These are phyloP conservation scores for Hirsutella minnesotensis DNA, from an alignment of 2,329 filamentous ascomycete species.

Conservation along the genomic window DNA sequence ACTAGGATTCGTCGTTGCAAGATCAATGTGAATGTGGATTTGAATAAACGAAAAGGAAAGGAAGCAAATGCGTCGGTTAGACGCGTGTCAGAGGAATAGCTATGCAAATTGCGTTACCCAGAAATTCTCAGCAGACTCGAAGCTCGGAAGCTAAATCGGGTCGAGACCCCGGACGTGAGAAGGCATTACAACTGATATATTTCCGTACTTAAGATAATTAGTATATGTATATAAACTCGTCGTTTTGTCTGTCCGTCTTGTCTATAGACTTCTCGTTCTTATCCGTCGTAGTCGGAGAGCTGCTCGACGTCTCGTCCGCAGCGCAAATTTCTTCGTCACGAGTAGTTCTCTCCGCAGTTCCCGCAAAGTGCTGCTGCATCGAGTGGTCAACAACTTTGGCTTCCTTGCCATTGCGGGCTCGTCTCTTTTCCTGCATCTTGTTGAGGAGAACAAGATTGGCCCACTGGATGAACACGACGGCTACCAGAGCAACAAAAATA, in stretches of 20 bases:
- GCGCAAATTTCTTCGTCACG: slow-evolving; percentile 4
- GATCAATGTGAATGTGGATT: no score
- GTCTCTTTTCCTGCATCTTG: slow-evolving; percentile 38
- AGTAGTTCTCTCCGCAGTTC: slow-evolving; percentile 2
- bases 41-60: no score
- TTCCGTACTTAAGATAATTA: slow-evolving; percentile 13
- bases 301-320: slow-evolving; percentile 14
- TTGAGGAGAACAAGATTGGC: slow-evolving; percentile 44
- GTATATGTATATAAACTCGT: slow-evolving; percentile 56
- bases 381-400: slow-evolving; percentile 46
- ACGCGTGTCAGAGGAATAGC: no score
- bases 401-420: slow-evolving; percentile 48
- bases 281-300: slow-evolving; percentile 9
- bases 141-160: not conserved
- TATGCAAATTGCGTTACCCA: no score
- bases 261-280: slow-evolving; percentile 38
- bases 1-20: no score
- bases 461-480: slow-evolving; percentile 39
- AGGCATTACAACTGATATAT: no score
- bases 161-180: no score
- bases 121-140: no score
- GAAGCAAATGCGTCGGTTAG: no score
- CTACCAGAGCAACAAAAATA: slow-evolving; percentile 41
- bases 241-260: slow-evolving; percentile 52
- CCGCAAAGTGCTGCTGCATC: slow-evolving; percentile 42